Percentiles rank a stretch among this genome's conserved stretches.
Conservation (phyloP, 257 asterid genomes). For the Forsythia viridissima region DNA sequence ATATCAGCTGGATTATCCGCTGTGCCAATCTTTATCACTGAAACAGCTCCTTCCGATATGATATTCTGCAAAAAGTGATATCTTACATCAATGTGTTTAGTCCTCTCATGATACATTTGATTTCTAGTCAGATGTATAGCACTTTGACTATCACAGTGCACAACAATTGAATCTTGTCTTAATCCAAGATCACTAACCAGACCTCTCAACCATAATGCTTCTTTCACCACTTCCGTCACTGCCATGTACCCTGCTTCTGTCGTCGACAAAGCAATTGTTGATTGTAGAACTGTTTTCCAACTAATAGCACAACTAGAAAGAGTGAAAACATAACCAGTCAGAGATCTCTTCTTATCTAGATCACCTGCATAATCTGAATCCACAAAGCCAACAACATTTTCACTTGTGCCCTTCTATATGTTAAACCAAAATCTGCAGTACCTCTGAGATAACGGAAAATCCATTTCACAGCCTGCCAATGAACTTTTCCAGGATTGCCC, state of each 20-base stretch:
- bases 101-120: too few relatives aligned
- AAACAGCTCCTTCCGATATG: not conserved
- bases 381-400: not conserved
- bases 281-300: not conserved
- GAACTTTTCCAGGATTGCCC: not conserved
- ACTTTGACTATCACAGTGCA: not conserved
- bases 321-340: not conserved
- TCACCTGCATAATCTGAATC: not conserved
- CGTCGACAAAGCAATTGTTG: too few relatives aligned
- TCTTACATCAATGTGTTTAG: too few relatives aligned
- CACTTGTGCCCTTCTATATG: too few relatives aligned
- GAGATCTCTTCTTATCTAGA: not conserved
- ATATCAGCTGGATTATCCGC: not conserved
- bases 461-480: not conserved
- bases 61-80: too few relatives aligned
- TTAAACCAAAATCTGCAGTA: not conserved
- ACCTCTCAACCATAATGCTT: not conserved
- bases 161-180: not conserved
- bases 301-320: not conserved
- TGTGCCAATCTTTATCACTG: not conserved
- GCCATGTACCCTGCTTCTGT: not conserved
- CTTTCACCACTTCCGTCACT: not conserved
- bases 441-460: not conserved
- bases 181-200: not conserved
- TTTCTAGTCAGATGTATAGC: too few relatives aligned